Percentiles rank a stretch among this genome's conserved stretches.
phyloP scores from a whole-genome alignment of 2,329 filamentous ascomycete genomes.

The Cladorrhinum sp. region DNA sequence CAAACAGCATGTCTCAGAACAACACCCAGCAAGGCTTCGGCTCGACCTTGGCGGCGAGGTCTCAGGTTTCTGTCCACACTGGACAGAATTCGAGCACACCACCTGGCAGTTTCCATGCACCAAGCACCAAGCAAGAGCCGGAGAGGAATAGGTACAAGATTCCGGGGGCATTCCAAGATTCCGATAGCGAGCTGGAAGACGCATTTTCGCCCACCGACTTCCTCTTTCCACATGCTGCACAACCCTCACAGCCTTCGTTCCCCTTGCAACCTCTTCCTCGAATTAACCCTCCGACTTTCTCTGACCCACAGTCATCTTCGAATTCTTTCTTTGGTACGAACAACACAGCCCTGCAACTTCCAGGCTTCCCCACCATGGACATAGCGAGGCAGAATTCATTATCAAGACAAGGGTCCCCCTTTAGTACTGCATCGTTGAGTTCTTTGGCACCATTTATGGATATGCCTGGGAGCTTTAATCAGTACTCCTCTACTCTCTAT shows the following conservation, averaged over 20 bases:
- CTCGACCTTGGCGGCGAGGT: slow-evolving; percentile 5
- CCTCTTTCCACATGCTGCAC: neutral
- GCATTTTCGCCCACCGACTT: neutral
- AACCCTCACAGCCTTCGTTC: neutral
- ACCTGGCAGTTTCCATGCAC: neutral
- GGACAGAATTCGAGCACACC: no score
- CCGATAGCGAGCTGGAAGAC: slow-evolving; percentile 10
- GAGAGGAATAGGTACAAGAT: slow-evolving; percentile 4
- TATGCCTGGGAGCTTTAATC: neutral
- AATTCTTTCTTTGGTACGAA: neutral
- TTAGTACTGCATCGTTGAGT: neutral
- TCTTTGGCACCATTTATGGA: neutral
- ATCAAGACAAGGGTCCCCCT: slow-evolving; percentile 10
- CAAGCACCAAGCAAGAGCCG: slow-evolving; percentile 4
- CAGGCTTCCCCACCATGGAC: slow-evolving; percentile 20
- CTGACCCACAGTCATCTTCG: neutral
- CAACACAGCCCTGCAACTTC: neutral
- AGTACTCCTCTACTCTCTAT: neutral
- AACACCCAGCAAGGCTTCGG: slow-evolving; percentile 7
- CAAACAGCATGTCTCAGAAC: neutral
- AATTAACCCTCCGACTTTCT: neutral
- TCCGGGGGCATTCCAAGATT: slow-evolving; percentile 15
- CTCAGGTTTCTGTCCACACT: neutral
- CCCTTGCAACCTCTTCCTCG: slow-evolving; percentile 3
- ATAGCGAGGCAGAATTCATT: slow-evolving; percentile 22